Base-by-base conservation (phyloP, 2,329 filamentous ascomycete genomes). In the Colletotrichum simmondsii region DNA sequence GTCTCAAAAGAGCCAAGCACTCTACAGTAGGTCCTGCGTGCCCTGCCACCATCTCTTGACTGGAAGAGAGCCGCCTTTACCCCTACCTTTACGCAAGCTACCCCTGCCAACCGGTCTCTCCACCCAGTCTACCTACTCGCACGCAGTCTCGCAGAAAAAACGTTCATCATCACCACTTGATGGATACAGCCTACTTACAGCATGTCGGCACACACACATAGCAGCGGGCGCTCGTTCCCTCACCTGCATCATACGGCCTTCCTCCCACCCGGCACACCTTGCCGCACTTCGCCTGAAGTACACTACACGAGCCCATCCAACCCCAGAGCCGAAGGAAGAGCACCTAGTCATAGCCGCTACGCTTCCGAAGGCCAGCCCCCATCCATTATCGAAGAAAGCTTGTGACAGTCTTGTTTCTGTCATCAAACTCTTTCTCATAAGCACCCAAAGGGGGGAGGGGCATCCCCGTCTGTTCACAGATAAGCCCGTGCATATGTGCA, bases 381-480 rank as follows among this genome's bases (percentile, higher is more conserved):
- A 53, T 14, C 49, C 22, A 53, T 14, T 46, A 49, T 53, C 19
- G 24, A 49, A 49, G 37, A 42, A 42, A 49, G 66, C 56, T 54
- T 72, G 66, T 72, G 70, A 72, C 70, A 65, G 16, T 52, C 46
- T 61, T 70, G 60, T 57, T 72, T 65, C 70, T 72, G 70, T 72
- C 66, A 72, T 24, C 42, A 62, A 24, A 52, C 24, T n/a, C 63
- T 53, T 56, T 61, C 46, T 60, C 66, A 70, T 70, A 72, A 8
- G 42, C 42, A 49, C 0, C 0, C 14, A 5, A 2, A 49, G 7
- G 19, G 19, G 19, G 42, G 42, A 49, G 42, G 19, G 42, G 6
- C 8, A 49, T 49, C 42, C 42, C 42, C 42, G 42, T 49, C 42
- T 49, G 42, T 49, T 49, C 19, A 49, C 30, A 62, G 46, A 65